Evolutionary conservation across 108 stramenopile species (phyloP).

Genomic region (Cafeteria roenbergensis): DNA sequence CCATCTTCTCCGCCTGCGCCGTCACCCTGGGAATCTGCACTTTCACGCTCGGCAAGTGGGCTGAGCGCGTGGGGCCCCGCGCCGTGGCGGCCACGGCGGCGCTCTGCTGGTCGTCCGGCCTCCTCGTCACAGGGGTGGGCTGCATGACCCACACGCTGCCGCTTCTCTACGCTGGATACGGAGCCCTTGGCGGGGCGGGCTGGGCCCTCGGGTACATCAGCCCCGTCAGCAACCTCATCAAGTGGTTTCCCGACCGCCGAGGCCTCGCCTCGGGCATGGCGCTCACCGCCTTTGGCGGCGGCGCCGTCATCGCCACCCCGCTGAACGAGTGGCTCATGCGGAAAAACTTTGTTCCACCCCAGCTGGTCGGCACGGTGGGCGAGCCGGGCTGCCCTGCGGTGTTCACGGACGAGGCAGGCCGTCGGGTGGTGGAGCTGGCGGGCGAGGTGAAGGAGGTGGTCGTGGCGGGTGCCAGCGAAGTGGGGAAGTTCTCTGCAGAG

Average conservation of each 20-base stretch:
- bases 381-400: too few species aligned
- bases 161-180: constrained; percentile 59
- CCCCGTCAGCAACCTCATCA: constrained; percentile 58
- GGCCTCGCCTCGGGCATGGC: constrained; percentile 62
- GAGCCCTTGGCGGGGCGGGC: constrained; percentile 55
- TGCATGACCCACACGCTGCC: constrained; percentile 58
- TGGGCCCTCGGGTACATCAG: constrained; percentile 63
- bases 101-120: constrained; percentile 34
- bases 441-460: constrained; percentile 45
- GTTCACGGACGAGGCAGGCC: constrained; percentile 3
- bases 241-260: constrained; percentile 68
- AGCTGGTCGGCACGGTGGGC: constrained; percentile 32
- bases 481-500: constrained; percentile 15
- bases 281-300: constrained; percentile 64
- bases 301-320: constrained; percentile 62
- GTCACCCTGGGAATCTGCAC: constrained; percentile 55
- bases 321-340: constrained; percentile 49
- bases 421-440: constrained; percentile 30
- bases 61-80: constrained; percentile 43
- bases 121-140: constrained; percentile 32
- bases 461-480: constrained; percentile 22
- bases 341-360: constrained; percentile 44
- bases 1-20: constrained; percentile 56
- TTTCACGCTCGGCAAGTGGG: constrained; percentile 51
- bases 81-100: constrained; percentile 29